Evolutionary conservation across 177 flowering plant genomes (phyloP).

Genomic region (Vitis hybrid): DNA sequence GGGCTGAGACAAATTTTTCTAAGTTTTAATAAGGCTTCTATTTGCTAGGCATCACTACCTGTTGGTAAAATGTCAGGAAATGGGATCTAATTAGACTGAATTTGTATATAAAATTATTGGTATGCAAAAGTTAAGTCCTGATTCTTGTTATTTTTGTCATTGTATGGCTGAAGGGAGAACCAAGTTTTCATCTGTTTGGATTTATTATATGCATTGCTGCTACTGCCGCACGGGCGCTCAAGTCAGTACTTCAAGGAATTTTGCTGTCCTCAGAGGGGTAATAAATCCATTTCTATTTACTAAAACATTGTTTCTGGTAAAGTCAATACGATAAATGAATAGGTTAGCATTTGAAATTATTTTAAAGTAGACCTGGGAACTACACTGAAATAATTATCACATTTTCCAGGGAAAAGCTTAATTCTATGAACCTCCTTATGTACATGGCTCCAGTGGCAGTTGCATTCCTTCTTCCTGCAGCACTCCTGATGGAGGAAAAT

Average conservation of each 20-base stretch:
- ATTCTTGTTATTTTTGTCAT: neutral
- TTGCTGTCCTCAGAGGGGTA: slow-evolving; percentile 78
- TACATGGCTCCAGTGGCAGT: slow-evolving; percentile 82
- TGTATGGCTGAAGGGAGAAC: slow-evolving; percentile 46
- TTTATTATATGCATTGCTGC: slow-evolving; percentile 67
- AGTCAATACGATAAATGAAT: neutral
- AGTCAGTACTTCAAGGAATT: slow-evolving; percentile 68
- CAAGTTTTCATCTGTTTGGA: slow-evolving; percentile 74
- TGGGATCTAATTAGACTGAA: neutral
- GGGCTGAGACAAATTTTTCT: no score
- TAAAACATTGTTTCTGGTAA: neutral
- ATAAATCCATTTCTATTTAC: neutral
- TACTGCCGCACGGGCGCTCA: slow-evolving; percentile 78
- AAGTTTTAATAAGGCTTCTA: no score
- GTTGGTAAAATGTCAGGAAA: no score
- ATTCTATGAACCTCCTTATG: slow-evolving; percentile 73
- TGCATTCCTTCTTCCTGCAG: slow-evolving; percentile 67
- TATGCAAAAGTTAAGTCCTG: neutral
- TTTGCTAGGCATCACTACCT: no score
- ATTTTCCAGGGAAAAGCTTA: slow-evolving; percentile 65
- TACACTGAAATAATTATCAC: neutral
- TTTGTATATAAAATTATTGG: no score
- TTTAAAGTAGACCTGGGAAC: neutral
- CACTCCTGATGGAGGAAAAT: slow-evolving; percentile 65
- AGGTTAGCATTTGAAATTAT: neutral